A percentile compares a stretch with the other conserved stretches of the same genome.
Conservation (phyloP, 805 yeast genomes). For the Pichia eremophila region DNA sequence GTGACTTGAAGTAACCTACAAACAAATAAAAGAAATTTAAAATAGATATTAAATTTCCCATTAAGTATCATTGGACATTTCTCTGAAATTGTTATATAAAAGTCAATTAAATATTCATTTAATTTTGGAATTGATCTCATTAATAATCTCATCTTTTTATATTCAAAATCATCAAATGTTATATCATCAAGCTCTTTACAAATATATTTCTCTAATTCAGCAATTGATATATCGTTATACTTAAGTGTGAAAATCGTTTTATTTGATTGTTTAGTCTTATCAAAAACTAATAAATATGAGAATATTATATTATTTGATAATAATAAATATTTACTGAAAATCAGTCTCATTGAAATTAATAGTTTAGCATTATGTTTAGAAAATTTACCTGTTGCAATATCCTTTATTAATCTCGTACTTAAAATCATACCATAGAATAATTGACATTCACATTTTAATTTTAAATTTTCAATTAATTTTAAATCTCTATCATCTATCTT, state of each 20-base stretch:
- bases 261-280: background rate
- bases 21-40: conserved; percentile 12
- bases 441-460: conserved; percentile 2
- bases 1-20: conserved; percentile 13
- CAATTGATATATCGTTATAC: background rate
- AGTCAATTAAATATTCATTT: conserved; percentile 10
- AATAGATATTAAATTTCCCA: conserved; percentile 13
- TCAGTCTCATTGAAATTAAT: background rate
- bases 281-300: background rate
- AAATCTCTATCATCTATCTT: background rate
- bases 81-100: conserved; percentile 7
- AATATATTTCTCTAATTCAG: conserved; percentile 2
- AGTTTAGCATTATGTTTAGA: background rate
- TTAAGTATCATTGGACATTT: conserved; percentile 3
- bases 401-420: conserved; percentile 1
- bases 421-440: background rate
- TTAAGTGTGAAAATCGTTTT: background rate
- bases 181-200: background rate
- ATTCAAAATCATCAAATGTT: background rate
- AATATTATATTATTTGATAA: conserved; percentile 2
- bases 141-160: background rate
- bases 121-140: conserved; percentile 9
- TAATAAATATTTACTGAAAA: conserved; percentile 1
- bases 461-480: background rate
- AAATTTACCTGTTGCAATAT: conserved; percentile 1